Conservation (phyloP, 495 filamentous ascomycete genomes). For the Aspergillus egyptiacus region DNA sequence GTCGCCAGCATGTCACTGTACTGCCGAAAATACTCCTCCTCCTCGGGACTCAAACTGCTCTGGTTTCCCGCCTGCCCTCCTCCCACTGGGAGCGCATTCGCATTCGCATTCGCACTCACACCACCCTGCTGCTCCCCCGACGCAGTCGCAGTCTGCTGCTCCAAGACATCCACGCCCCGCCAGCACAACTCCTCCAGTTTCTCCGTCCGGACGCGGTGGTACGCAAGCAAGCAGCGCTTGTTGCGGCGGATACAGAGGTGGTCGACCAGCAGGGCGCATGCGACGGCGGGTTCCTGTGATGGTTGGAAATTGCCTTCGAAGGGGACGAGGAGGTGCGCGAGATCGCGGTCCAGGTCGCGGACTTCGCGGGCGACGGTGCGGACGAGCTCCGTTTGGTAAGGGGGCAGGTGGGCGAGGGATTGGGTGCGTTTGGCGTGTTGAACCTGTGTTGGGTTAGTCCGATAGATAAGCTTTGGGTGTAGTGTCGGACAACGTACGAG, state of each 20-base stretch:
- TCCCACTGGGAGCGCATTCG: too few species aligned
- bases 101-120: neutral
- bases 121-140: slow-evolving; percentile 11
- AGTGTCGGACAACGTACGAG: slow-evolving; percentile 44
- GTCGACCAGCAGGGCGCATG: slow-evolving; percentile 84
- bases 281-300: slow-evolving; percentile 71
- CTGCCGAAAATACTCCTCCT: slow-evolving; percentile 91
- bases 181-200: slow-evolving; percentile 93
- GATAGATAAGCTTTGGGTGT: neutral
- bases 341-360: slow-evolving; percentile 87
- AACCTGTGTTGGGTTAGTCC: slow-evolving; percentile 49
- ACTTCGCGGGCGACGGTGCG: slow-evolving; percentile 85
- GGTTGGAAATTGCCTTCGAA: slow-evolving; percentile 84
- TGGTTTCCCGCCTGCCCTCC: slow-evolving; percentile 41
- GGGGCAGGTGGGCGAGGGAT: slow-evolving; percentile 77
- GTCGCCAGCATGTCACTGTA: slow-evolving; percentile 89
- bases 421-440: slow-evolving; percentile 97
- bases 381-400: slow-evolving; percentile 90
- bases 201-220: slow-evolving; percentile 83
- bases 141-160: slow-evolving; percentile 45
- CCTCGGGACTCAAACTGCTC: slow-evolving; percentile 89
- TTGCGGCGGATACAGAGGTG: slow-evolving; percentile 93
- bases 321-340: slow-evolving; percentile 70
- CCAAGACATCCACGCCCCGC: slow-evolving; percentile 75
- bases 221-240: slow-evolving; percentile 92